phyloP scores from a whole-genome alignment of 129 eudicot species.

The Lactuca saligna region DNA sequence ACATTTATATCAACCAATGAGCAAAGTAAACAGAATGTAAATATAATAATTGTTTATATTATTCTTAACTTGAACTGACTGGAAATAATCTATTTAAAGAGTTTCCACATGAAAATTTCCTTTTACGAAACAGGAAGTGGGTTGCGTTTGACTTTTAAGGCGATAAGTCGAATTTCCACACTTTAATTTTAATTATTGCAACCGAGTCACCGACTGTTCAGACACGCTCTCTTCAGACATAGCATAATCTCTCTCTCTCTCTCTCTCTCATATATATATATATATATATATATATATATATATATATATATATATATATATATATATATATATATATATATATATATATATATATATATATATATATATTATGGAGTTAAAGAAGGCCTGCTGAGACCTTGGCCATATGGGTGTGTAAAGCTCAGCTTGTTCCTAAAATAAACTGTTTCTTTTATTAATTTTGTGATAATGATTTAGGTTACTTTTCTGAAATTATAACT shows the following conservation, averaged over 20 bases:
- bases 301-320: constrained; percentile 1
- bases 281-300: constrained; percentile 1
- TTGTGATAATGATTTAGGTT: too few species aligned
- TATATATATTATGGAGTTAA: too few species aligned
- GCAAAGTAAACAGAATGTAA: too few species aligned
- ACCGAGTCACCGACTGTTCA: constrained; percentile 15
- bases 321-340: background rate
- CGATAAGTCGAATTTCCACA: constrained; percentile 21
- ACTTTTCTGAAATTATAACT: background rate
- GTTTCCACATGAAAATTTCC: too few species aligned
- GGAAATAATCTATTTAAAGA: background rate
- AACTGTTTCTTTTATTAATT: too few species aligned
- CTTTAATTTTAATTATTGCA: constrained; percentile 20
- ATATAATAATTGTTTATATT: background rate
- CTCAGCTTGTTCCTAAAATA: too few species aligned
- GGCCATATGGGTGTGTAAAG: too few species aligned
- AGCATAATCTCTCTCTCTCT: constrained; percentile 23
- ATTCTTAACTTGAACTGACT: background rate
- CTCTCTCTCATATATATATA: constrained; percentile 11
- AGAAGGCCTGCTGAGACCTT: too few species aligned
- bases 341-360: too few species aligned
- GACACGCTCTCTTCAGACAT: constrained; percentile 11
- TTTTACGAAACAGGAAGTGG: background rate
- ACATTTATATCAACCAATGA: too few species aligned
- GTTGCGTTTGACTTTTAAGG: constrained; percentile 9